Conservation (phyloP, 202 grass and related monocot species). For the Miscanthus sacchariflorus region DNA sequence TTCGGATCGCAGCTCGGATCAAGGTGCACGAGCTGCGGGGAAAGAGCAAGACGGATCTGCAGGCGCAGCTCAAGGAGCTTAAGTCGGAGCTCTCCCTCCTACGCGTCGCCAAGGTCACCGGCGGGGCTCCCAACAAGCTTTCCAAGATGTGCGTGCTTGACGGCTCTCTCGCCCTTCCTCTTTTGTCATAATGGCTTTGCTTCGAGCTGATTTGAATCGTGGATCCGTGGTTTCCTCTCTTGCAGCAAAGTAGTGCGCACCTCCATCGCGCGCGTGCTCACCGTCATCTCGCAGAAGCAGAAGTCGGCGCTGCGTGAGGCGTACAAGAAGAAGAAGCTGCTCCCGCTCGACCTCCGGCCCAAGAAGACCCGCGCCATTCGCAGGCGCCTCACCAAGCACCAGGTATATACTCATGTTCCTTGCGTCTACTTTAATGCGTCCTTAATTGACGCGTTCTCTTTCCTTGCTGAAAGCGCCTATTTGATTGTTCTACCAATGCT, state of each 20-base stretch:
- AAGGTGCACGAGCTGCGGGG: constrained; percentile 84
- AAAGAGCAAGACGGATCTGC: constrained; percentile 70
- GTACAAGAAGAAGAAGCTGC: constrained; percentile 78
- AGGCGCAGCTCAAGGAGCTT: constrained; percentile 77
- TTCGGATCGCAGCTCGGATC: constrained; percentile 60
- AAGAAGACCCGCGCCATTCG: constrained; percentile 94
- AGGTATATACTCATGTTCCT: constrained; percentile 44
- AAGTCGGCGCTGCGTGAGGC: constrained; percentile 69
- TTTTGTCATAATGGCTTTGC: neutral
- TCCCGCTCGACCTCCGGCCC: constrained; percentile 78
- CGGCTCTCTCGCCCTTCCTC: too few species aligned
- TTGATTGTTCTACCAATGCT: neutral
- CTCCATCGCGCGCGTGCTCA: constrained; percentile 75
- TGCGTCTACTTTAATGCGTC: neutral
- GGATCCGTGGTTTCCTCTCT: neutral
- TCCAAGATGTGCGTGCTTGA: constrained; percentile 70
- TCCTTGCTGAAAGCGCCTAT: too few species aligned
- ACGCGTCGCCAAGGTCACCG: constrained; percentile 88
- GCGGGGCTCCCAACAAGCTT: constrained; percentile 90
- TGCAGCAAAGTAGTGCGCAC: constrained; percentile 83
- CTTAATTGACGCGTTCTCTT: too few species aligned
- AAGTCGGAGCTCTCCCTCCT: constrained; percentile 94
- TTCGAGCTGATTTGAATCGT: neutral
- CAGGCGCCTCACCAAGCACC: constrained; percentile 80
- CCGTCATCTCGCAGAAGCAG: constrained; percentile 93